Evolutionary conservation across 2,329 filamentous ascomycete species (phyloP), one percentile per base, ranked within the genome.

Genomic region (Paracamarosporium sp.): DNA sequence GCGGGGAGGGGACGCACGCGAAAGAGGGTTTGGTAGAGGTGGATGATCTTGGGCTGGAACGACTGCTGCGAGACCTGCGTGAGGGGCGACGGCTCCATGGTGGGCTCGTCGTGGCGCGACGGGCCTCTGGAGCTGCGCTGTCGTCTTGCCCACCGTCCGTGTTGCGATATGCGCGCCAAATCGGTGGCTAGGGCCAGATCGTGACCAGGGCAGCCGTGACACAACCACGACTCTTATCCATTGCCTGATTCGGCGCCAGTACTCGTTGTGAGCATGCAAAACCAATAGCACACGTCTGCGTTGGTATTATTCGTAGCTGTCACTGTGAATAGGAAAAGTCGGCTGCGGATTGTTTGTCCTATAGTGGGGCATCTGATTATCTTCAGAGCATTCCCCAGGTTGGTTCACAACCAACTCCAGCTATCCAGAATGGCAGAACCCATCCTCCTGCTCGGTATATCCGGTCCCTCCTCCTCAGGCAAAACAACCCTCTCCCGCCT

Each of bases 401-500:
- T n/a, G 31, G 8, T 31, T 22, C 15, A 33, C 13, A 45, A 22
- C 12, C 11, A 13, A 44, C 22, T 17, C n/a, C 15, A 5, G 31
- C 12, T 9, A 33, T 22, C 36, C 36, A 43, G 17, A 17, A 46
- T 46, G 52, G 11, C 30, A 35, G 22, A 58, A 22, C 24, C 57
- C 60, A 55, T 80, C 47, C 73, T 94, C 59, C 80, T 97, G 41
- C 81, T 98, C 53, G 92, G 88, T 58, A 88, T 98, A 57, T 96
- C 92, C 36, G 95, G 95, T 55, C 92, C 91, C 63, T 97, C 94
- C 1, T 96, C 91, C 3, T 94, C 91, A 68, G 95, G 95, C 59
- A 99, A 99, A 81, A 98, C 95, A 2, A 98, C 95, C 2, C 85
- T 99, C 13, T 91, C 93, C 20, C 87, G 94, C 2, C 83, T 97